These are phyloP conservation scores for Yarrowia deformans DNA, from an alignment of 805 yeast species.

Conservation along the genomic window DNA sequence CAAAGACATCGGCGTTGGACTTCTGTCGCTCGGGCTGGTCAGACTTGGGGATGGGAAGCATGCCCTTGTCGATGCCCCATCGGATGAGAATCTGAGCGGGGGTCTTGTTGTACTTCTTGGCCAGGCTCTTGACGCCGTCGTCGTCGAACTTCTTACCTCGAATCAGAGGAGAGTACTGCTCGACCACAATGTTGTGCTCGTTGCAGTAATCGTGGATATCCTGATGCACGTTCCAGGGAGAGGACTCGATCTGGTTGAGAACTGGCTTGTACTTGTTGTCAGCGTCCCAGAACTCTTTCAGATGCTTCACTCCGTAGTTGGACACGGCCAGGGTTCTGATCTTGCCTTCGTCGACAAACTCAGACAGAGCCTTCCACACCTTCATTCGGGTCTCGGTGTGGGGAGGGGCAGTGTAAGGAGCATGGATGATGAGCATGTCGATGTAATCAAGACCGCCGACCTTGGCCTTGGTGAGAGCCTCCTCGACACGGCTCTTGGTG, in stretches of 20 bases:
- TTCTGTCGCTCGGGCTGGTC: slow-evolving; percentile 68
- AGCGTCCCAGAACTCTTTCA: slow-evolving; percentile 74
- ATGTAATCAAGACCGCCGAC: slow-evolving; percentile 75
- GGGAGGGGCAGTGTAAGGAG: slow-evolving; percentile 82
- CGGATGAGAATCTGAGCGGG: slow-evolving; percentile 75
- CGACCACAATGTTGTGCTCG: slow-evolving; percentile 65
- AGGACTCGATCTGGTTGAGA: slow-evolving; percentile 82
- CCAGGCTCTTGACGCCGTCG: slow-evolving; percentile 60
- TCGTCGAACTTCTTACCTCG: slow-evolving; percentile 56
- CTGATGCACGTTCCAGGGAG: slow-evolving; percentile 84
- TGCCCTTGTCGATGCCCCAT: slow-evolving; percentile 83
- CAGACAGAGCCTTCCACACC: slow-evolving; percentile 81
- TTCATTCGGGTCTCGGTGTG: slow-evolving; percentile 74
- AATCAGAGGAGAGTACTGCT: slow-evolving; percentile 70
- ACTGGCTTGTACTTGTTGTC: slow-evolving; percentile 77
- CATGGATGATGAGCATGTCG: slow-evolving; percentile 84
- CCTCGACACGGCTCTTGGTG: slow-evolving; percentile 74
- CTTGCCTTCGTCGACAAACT: slow-evolving; percentile 65
- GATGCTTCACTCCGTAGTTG: slow-evolving; percentile 69
- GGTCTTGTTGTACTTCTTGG: slow-evolving; percentile 60
- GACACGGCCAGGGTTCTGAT: slow-evolving; percentile 84
- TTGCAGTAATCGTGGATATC: slow-evolving; percentile 67
- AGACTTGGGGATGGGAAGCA: slow-evolving; percentile 84
- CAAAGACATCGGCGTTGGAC: slow-evolving; percentile 65
- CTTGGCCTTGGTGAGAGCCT: slow-evolving; percentile 69